Conservation (phyloP, 2,329 filamentous ascomycete genomes). For the Calonectria pauciramosa region DNA sequence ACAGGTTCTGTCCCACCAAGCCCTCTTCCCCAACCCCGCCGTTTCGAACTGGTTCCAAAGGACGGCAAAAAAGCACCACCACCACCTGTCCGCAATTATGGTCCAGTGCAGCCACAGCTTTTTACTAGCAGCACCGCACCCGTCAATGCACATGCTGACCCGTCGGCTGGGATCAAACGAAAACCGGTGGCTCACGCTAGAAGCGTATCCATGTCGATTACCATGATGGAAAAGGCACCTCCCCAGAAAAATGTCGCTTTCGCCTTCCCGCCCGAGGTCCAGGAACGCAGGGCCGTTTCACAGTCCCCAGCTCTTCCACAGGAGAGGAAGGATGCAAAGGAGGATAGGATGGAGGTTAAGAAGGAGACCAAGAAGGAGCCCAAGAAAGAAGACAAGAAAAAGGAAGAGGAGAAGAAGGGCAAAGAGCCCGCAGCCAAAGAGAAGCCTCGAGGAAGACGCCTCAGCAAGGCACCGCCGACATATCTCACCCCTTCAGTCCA, state of each 20-base stretch:
- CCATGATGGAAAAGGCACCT: conserved; percentile 36
- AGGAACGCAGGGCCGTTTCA: conserved; percentile 60
- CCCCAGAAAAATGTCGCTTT: conserved; percentile 50
- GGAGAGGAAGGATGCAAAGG: conserved; percentile 64
- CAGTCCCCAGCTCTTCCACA: conserved; percentile 71
- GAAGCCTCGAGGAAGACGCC: conserved; percentile 45
- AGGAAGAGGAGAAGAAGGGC: conserved; percentile 17
- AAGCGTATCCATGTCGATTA: conserved; percentile 24
- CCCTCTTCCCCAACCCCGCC: conserved; percentile 37
- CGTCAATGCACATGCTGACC: conserved; percentile 21
- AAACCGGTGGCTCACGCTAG: conserved; percentile 35
- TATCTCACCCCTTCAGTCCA: conserved; percentile 30
- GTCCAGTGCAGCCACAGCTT: conserved; percentile 36
- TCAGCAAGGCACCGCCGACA: conserved; percentile 51
- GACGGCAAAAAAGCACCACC: conserved; percentile 40
- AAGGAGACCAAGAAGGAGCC: conserved; percentile 10
- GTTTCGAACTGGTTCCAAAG: conserved; percentile 44
- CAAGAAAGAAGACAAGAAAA: conserved; percentile 15
- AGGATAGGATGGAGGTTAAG: conserved; percentile 49
- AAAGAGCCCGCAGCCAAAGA: conserved; percentile 18
- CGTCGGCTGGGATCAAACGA: conserved; percentile 31
- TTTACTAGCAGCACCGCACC: conserved; percentile 33
- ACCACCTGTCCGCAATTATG: conserved; percentile 44
- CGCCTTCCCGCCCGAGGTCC: conserved; percentile 47
- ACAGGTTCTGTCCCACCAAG: conserved; percentile 39